phyloP scores from a whole-genome alignment of 1,284 basidiomycete genomes.

The Fomitopsis betulina region DNA sequence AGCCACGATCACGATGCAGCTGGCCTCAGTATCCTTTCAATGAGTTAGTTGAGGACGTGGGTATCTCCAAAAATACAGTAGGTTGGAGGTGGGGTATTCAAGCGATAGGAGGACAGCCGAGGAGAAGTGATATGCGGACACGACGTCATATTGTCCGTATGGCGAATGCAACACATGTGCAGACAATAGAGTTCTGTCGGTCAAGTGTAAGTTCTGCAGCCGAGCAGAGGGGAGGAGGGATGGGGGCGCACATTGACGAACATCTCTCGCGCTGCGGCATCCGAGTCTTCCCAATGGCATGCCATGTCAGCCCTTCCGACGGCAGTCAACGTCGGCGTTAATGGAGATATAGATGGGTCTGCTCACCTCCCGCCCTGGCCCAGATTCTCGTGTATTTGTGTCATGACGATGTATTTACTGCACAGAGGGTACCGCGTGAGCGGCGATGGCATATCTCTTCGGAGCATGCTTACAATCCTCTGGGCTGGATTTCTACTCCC shows the following conservation, averaged over 20 bases:
- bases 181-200: conserved; percentile 64
- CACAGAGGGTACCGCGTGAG: conserved; percentile 3
- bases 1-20: background rate
- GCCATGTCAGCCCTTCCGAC: conserved; percentile 50
- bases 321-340: conserved; percentile 2
- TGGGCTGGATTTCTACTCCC: conserved; percentile 60
- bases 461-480: conserved; percentile 61
- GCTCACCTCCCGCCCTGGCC: conserved; percentile 76
- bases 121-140: background rate
- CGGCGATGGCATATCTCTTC: background rate
- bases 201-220: background rate
- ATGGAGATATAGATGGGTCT: conserved; percentile 4
- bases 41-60: conserved; percentile 9
- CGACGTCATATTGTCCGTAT: conserved; percentile 45
- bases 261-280: conserved; percentile 65
- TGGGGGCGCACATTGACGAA: conserved; percentile 53
- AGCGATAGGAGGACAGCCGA: conserved; percentile 6
- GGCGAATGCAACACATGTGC: conserved; percentile 72
- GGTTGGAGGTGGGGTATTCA: conserved; percentile 16
- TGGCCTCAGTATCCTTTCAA: background rate
- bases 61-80: conserved; percentile 21
- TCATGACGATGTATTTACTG: conserved; percentile 81
- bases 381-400: conserved; percentile 76
- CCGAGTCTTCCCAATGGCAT: conserved; percentile 74
- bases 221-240: background rate